Conservation (phyloP, 2,329 filamentous ascomycete species). For the Aureobasidium uvarum region DNA sequence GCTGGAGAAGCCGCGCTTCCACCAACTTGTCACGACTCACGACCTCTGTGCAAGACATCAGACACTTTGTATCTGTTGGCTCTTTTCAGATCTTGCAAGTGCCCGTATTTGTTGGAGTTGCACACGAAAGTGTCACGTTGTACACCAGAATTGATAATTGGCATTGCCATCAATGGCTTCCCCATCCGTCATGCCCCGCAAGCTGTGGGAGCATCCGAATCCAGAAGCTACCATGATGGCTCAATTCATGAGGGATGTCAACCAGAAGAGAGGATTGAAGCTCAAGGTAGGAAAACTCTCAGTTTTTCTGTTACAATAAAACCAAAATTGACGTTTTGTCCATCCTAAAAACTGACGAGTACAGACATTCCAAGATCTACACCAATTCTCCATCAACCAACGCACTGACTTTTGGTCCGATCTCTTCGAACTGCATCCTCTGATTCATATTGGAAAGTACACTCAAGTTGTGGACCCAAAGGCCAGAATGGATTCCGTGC, state of each 20-base stretch:
- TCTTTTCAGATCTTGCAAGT: neutral
- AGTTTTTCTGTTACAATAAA: too few species aligned
- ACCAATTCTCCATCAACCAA: conserved; percentile 64
- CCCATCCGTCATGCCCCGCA: conserved; percentile 39
- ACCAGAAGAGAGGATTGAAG: conserved; percentile 55
- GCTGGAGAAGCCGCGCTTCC: neutral
- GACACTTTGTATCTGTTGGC: neutral
- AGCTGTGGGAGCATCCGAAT: conserved; percentile 47
- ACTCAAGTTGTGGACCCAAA: conserved; percentile 63
- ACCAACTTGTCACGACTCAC: neutral
- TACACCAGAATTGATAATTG: neutral
- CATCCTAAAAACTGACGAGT: neutral
- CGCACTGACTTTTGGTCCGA: conserved; percentile 65
- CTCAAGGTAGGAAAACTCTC: conserved; percentile 52
- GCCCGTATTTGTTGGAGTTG: neutral
- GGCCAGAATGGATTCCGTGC: conserved; percentile 67
- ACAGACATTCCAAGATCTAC: conserved; percentile 67
- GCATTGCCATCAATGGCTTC: conserved; percentile 14
- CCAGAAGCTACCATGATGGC: conserved; percentile 59
- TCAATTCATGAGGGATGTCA: conserved; percentile 64
- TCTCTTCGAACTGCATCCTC: conserved; percentile 58
- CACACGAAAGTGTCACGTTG: neutral
- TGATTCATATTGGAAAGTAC: conserved; percentile 61
- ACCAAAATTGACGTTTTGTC: too few species aligned
- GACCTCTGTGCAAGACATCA: neutral